These are phyloP conservation scores for Apophysomyces elegans DNA, from an alignment of 371 early-diverging fungal genomes.

Conservation along the genomic window DNA sequence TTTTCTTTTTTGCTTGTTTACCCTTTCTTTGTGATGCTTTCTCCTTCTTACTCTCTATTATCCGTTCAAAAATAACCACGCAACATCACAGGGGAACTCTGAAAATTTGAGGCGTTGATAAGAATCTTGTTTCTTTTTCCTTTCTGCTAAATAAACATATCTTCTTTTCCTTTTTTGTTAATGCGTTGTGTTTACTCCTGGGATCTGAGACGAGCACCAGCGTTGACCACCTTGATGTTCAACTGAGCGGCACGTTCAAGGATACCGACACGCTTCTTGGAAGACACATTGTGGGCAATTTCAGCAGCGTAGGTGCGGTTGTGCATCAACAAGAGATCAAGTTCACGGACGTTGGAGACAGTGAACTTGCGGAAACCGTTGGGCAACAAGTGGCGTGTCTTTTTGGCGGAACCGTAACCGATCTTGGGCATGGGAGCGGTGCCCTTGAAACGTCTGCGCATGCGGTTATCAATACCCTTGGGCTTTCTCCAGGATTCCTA, in stretches of 20 bases:
- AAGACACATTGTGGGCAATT: conserved; percentile 97
- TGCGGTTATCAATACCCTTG: conserved; percentile 99
- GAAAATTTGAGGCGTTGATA: conserved; percentile 7
- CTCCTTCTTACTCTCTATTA: conserved; percentile 2
- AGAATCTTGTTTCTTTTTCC: conserved; percentile 12
- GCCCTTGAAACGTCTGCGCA: conserved; percentile 99
- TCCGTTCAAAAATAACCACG: conserved; percentile 1
- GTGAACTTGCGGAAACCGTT: conserved; percentile 99
- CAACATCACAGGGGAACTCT: neutral
- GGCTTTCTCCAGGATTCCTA: conserved; percentile 99
- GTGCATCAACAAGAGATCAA: conserved; percentile 98
- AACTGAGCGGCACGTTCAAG: conserved; percentile 98
- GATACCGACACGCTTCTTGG: conserved; percentile 97
- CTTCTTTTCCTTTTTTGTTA: neutral
- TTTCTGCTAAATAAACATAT: conserved; percentile 10
- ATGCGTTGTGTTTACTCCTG: conserved; percentile 66
- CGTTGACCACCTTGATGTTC: conserved; percentile 98
- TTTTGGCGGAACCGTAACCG: conserved; percentile 97
- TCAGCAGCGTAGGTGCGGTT: conserved; percentile 99
- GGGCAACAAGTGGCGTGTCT: conserved; percentile 96
- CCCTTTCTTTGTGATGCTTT: conserved; percentile 7
- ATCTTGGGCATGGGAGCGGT: conserved; percentile 99
- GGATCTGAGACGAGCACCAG: conserved; percentile 93
- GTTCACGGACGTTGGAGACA: conserved; percentile 94
- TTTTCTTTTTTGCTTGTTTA: neutral